These are phyloP conservation scores for Backusella westeae DNA, from an alignment of 192 early-diverging fungal species.

Conservation along the genomic window DNA sequence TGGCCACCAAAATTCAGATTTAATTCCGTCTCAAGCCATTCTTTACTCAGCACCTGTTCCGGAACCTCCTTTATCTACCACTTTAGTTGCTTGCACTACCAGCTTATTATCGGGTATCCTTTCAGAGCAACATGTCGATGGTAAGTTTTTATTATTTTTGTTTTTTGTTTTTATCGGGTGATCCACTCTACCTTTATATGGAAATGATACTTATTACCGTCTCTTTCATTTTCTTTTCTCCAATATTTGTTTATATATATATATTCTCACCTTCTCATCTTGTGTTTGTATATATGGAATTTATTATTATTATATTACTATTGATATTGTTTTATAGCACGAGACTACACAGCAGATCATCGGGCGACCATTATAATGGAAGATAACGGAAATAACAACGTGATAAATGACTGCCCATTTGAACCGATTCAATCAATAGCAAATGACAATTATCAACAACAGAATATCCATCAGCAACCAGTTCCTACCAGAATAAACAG, in stretches of 20 bases:
- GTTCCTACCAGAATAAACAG: background rate
- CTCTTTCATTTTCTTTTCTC: background rate
- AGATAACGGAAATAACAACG: background rate
- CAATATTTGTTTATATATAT: too few species aligned
- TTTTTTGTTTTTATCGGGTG: background rate
- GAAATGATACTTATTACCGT: background rate
- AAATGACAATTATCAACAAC: background rate
- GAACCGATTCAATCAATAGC: background rate
- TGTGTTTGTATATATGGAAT: too few species aligned
- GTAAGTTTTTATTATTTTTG: background rate
- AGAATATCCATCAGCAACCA: background rate
- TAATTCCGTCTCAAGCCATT: background rate
- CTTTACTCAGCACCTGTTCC: background rate
- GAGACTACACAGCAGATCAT: slow-evolving; percentile 16
- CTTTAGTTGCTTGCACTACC: slow-evolving; percentile 6
- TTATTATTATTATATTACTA: background rate
- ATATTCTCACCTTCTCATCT: too few species aligned
- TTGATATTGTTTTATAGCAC: background rate
- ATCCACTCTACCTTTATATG: background rate
- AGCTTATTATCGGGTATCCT: slow-evolving; percentile 10
- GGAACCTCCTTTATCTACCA: slow-evolving; percentile 2
- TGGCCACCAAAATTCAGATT: background rate
- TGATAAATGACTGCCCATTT: background rate
- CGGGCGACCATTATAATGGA: slow-evolving; percentile 11
- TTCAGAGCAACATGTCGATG: background rate